These are phyloP conservation scores for Colletotrichum scovillei DNA, from an alignment of 2,329 filamentous ascomycete genomes.

Conservation along the genomic window DNA sequence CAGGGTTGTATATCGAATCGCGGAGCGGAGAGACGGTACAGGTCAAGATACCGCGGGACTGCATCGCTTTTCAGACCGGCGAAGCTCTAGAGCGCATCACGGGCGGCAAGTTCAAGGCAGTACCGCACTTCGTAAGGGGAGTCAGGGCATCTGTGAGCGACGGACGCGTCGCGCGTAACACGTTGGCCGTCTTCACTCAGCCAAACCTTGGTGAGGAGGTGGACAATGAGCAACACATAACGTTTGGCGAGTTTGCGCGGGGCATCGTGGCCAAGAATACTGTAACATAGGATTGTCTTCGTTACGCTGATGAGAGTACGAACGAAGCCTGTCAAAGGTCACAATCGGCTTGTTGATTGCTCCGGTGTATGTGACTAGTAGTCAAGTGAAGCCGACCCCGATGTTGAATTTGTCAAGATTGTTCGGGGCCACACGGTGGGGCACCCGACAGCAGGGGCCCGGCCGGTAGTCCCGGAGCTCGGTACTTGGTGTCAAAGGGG, in stretches of 20 bases:
- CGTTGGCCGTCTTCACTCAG: constrained; percentile 96
- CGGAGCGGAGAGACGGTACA: constrained; percentile 86
- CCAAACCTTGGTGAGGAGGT: constrained; percentile 88
- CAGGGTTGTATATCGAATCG: constrained; percentile 94
- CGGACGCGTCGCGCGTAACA: constrained; percentile 79
- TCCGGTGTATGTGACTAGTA: neutral
- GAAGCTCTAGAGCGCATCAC: constrained; percentile 94
- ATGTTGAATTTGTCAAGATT: neutral
- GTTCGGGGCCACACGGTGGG: neutral
- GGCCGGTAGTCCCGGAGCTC: constrained; percentile 7
- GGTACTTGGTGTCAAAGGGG: neutral
- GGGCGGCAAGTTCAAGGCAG: constrained; percentile 88
- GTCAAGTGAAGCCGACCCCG: neutral
- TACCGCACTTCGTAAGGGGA: constrained; percentile 94
- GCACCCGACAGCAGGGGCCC: neutral
- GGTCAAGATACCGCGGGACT: constrained; percentile 90
- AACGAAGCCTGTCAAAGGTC: neutral
- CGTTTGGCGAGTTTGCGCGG: constrained; percentile 81
- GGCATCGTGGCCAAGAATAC: constrained; percentile 71
- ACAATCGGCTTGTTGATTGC: neutral
- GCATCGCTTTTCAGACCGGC: constrained; percentile 95
- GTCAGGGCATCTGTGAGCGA: constrained; percentile 66
- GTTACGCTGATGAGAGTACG: neutral
- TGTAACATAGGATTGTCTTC: constrained; percentile 46
- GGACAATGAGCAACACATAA: constrained; percentile 73